Evolutionary conservation across 345 rosid genomes (phyloP).

Genomic region (Lumnitzera racemosa): DNA sequence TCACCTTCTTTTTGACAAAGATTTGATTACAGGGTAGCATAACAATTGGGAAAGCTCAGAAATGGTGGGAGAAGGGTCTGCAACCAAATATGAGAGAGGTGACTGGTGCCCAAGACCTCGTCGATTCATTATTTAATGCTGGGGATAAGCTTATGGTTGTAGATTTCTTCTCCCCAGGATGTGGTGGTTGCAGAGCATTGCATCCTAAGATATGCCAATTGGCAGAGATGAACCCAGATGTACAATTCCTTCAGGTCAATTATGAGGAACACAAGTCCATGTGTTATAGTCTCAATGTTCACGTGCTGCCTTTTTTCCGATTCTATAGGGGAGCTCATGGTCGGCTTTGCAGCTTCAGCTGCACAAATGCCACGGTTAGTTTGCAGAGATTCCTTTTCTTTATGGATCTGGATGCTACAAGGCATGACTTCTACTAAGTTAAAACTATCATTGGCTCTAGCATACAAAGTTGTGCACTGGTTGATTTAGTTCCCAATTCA

Average conservation of each 20-base stretch:
- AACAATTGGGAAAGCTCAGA: constrained; percentile 50
- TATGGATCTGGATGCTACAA: no score
- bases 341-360: constrained; percentile 90
- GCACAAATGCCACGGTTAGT: constrained; percentile 96
- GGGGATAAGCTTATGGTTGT: constrained; percentile 83
- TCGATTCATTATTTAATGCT: constrained; percentile 50
- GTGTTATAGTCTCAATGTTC: constrained; percentile 91
- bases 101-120: constrained; percentile 79
- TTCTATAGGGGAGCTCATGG: constrained; percentile 87
- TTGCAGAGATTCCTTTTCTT: not conserved
- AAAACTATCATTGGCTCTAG: no score
- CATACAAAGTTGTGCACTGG: no score
- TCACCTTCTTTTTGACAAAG: no score
- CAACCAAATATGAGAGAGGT: constrained; percentile 82
- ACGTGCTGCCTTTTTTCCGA: constrained; percentile 85
- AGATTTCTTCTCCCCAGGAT: constrained; percentile 95
- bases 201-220: constrained; percentile 96
- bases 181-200: constrained; percentile 95
- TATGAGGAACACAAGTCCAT: constrained; percentile 92
- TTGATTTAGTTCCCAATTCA: no score
- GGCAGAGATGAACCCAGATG: constrained; percentile 70
- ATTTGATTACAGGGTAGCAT: constrained; percentile 30
- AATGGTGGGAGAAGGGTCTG: constrained; percentile 89
- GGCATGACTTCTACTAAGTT: no score
- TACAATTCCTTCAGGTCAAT: constrained; percentile 79